Base-by-base conservation (phyloP, 2,329 filamentous ascomycete species). In the Fusarium denticulatum region DNA sequence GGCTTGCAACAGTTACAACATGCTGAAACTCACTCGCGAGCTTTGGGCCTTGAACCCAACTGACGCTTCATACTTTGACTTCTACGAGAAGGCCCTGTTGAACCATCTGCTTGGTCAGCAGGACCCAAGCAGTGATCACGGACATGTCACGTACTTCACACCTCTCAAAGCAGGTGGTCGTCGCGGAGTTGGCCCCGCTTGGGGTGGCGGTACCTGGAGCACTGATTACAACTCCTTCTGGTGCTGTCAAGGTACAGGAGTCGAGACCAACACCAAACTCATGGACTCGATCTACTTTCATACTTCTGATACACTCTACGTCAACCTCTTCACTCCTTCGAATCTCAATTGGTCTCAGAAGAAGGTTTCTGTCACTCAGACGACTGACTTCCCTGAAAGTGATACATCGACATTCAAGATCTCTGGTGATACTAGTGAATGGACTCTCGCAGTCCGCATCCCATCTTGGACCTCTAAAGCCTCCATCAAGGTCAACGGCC, bases 1-100 rank as follows among this genome's bases (percentile, higher is more conserved):
- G 77, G 82, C 82, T 5, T 88, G 87, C 78, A 88, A 88, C 76
- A 86, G 85, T 1, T 88, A 88, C 76, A 89, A 89, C 72, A 89
- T 88, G 87, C 84, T 88, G 50, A 88, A 88, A 74, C 78, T 89
- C 40, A 88, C 87, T 0, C 82, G 86, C 2, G 86, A 88, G 61
- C 81, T 89, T 9, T 89, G 84, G 84, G 77, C 81, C 4, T 77
- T 84, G 37, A 80, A 86, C 34, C 85, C 86, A 0, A 77, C 70
- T 2, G 79, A 79, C 24, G 77, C 79, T 3, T 69, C 60, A 4
- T 88, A 88, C 76, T 87, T 88, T 69, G 86, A 88, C 77, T 88
- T 82, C 72, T 88, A 88, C 74, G 87, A 89, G 78, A 81, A 81
- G 6, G 84, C 85, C 0, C 72, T 88, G 20, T 76, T 87, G 60